These are phyloP conservation scores for Leccinum subtestaceum DNA, from an alignment of 768 basidiomycete genomes.

Conservation along the genomic window DNA sequence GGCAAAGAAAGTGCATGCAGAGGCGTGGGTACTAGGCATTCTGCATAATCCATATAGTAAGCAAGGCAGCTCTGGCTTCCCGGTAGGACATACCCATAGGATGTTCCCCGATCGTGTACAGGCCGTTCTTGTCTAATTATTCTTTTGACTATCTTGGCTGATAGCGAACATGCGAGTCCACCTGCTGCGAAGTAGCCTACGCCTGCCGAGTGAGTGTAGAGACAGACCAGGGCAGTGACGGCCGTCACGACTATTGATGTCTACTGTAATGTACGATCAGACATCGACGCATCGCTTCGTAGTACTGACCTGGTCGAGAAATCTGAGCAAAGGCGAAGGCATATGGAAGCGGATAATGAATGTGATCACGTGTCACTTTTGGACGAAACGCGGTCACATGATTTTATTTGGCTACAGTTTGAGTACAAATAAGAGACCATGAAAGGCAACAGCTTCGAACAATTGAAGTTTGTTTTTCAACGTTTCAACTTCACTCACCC, in stretches of 20 bases:
- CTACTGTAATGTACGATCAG: constrained; percentile 35
- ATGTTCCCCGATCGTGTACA: constrained; percentile 41
- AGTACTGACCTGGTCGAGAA: constrained; percentile 34
- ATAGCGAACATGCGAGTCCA: constrained; percentile 51
- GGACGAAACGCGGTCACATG: constrained; percentile 32
- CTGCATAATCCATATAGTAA: constrained; percentile 35
- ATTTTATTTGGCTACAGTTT: constrained; percentile 31
- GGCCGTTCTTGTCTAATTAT: constrained; percentile 67
- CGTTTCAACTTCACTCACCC: constrained; percentile 2
- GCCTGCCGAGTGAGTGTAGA: constrained; percentile 63
- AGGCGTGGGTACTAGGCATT: constrained; percentile 84
- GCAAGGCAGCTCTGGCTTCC: neutral
- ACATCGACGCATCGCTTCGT: neutral
- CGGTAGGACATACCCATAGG: constrained; percentile 60
- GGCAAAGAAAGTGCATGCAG: constrained; percentile 62
- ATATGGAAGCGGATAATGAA: neutral
- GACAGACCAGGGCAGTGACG: constrained; percentile 46
- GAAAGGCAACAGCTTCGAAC: constrained; percentile 24
- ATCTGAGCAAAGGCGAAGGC: constrained; percentile 25
- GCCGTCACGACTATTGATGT: constrained; percentile 55
- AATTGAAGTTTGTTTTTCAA: constrained; percentile 32
- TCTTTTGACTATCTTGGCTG: constrained; percentile 61
- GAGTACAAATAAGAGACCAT: constrained; percentile 26
- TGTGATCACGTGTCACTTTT: constrained; percentile 8
- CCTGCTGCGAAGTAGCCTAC: constrained; percentile 59